Evolutionary conservation across 352 stramenopile genomes (phyloP), one percentile per base, ranked within the genome.

Genomic region (Globisporangium cystogenes): DNA sequence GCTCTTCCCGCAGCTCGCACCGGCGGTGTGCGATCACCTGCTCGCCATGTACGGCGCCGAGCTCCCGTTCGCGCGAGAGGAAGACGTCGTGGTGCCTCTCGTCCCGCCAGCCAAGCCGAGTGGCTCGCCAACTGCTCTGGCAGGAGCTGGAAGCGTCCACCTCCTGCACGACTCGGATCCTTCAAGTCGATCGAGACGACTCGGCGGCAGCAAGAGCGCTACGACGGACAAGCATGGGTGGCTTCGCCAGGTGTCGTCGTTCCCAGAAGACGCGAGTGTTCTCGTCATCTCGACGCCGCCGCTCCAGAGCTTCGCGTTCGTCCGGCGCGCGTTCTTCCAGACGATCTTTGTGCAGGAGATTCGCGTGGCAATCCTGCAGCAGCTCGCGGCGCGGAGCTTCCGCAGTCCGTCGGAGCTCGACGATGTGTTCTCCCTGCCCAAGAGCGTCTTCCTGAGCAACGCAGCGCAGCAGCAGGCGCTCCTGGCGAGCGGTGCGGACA

Each of bases 281-380:
- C 23, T 80, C 15, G 20, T 80, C 15, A 14, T 65, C 7, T 59
- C 65, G 7, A 31, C 26, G 0, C 47, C 64, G 12, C 43, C 61
- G 3, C 70, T 76, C 14, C 24, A 65, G 20, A 77, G 70, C 24
- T 77, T 77, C 31, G 26, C 45, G 6, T 72, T 80, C 51, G 48
- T 62, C 5, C 52, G 55, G 21, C 57, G 60, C 12, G 48, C 60
- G 16, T 77, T 77, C 48, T 76, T 75, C 18, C 56, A 64, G 3
- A 62, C 52, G 12, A 18, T 69, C 5, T 46, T 53, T n/a, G 36
- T 39, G 10, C 23, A 55, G 4, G 51, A 65, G 18, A 24, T 65
- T 15, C 51, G 52, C 31, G 31, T 68, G 3, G 56, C 46, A 1
- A 29, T 65, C 5, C 43, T 65, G 8, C 60, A 68, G 41, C 40